Evolutionary conservation across 1,284 basidiomycete species (phyloP), one percentile per base, ranked within the genome.

Genomic region (Polyporus tsugae): DNA sequence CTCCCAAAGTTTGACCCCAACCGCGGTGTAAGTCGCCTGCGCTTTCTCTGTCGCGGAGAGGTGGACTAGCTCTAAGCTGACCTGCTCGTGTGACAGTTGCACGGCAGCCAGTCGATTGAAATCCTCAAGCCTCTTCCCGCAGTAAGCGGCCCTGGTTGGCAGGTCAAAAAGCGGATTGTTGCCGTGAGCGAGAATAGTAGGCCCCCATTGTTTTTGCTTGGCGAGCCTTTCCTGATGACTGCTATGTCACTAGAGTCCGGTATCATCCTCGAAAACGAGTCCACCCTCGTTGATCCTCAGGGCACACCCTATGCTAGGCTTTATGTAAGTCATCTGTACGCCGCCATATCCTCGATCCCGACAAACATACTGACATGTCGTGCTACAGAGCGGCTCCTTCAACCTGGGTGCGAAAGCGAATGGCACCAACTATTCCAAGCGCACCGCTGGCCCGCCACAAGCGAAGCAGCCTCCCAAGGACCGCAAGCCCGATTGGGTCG

Each of bases 181-280:
- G 87, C 87, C 66, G 81, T 95, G 22, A 86, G 86, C 63, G 94
- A 95, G 81, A 95, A 95, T 77, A 94, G 93, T 94, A 73, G 61
- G 89, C 77, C 36, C 36, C 6, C 33, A 13, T 19, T 22, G 9
- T 39, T 36, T 11, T 22, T 35, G 22, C 13, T 46, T 10, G 29
- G 22, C 42, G 39, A 65, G 49, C 39, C 35, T 55, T 33, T 36
- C 60, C 25, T 59, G 55, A 10, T 44, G 4, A n/a, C n/a, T 15
- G n/a, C 9, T 7, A 60, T 41, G 22, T 11, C 6, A 61, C 11
- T 71, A 94, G 93, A 92, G 77, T 90, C 88, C 59, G 94, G 94
- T 2, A 88, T 95, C 68, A 87, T 95, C 65, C 70, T 93, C 15
- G 93, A 92, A 62, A 80, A 79, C 17, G 92, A 94, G 76, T 83